Base-by-base conservation (phyloP, 73 alveolate genomes). In the Symbiodinium pilosum region DNA sequence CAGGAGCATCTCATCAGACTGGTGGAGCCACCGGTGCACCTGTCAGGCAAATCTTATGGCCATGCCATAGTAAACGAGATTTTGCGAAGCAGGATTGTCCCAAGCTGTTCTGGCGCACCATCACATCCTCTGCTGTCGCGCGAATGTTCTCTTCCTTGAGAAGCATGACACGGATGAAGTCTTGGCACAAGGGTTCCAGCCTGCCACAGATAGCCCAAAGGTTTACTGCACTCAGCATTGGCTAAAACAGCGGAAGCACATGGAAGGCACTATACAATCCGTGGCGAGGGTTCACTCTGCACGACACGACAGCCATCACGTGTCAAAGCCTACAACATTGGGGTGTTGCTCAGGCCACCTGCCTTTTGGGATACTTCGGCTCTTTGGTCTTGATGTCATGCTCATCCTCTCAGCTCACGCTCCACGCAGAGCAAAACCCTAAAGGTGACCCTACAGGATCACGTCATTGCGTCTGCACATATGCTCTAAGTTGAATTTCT, bases 101-200 rank as follows among this genome's bases (percentile, higher is more conserved):
- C 81, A 32, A 30, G 24, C 81, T 64, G 81, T 38, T 9, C 21
- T n/a, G 41, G 81, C 81, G 81, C 43, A 54, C 94, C 69, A 87
- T 87, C 43, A 87, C 52, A 36, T 87, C 94, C 2, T 87, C 94
- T 11, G 94, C 94, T 9, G 94, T 54, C 16, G 94, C 94, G 11
- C 94, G 84, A 0, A 54, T 68, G 43, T 24, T 18, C 30, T 87
- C 94, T 26, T 87, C 94, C 71, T 87, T 87, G 14, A 54, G 85
- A 64, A 87, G 68, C 94, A 87, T 87, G 44, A 30, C 68, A 24
- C 94, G 69, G 43, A 87, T 56, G 85, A 87, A 87, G 85, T 87
- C 94, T 87, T 87, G 94, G 85, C 94, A 87, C 42, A 87, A 85
- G 2, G 94, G 94, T 85, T 87, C 94, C 64, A 87, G 43, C 85